phyloP scores from a whole-genome alignment of 768 basidiomycete genomes.

The Nidularia sp. region DNA sequence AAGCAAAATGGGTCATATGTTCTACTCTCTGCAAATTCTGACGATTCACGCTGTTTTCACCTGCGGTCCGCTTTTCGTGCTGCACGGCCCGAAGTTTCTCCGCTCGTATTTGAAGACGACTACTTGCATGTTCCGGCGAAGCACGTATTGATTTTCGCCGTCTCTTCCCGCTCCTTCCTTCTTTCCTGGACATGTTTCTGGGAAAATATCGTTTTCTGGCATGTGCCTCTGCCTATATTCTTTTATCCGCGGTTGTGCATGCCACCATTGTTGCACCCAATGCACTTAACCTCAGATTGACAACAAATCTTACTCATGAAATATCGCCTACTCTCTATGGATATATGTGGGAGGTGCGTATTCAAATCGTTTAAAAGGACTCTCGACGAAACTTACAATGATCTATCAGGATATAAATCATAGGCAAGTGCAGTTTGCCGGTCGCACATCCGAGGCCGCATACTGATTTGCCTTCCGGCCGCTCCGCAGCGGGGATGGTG shows the following conservation, averaged over 20 bases:
- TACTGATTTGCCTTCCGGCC: no score
- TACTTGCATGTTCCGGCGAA: background rate
- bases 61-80: background rate
- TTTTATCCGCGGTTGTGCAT: conserved; percentile 1
- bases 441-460: background rate
- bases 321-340: conserved; percentile 26
- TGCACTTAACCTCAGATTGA: conserved; percentile 20
- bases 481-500: conserved; percentile 28
- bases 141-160: background rate
- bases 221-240: conserved; percentile 1
- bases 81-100: background rate
- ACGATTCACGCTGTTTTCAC: background rate
- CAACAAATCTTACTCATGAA: conserved; percentile 18
- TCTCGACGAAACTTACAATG: background rate
- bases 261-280: conserved; percentile 19
- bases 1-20: background rate
- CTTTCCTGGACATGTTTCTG: background rate
- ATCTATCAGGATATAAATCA: conserved; percentile 24
- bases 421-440: conserved; percentile 10
- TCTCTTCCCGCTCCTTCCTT: no score
- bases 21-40: background rate
- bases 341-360: conserved; percentile 29
- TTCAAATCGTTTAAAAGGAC: background rate
- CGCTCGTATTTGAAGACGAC: background rate
- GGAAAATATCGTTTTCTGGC: background rate